A percentile compares a stretch with the other conserved stretches of the same genome.
Evolutionary conservation across 2,329 filamentous ascomycete genomes (phyloP).

Genomic region (Helotiales sp.): DNA sequence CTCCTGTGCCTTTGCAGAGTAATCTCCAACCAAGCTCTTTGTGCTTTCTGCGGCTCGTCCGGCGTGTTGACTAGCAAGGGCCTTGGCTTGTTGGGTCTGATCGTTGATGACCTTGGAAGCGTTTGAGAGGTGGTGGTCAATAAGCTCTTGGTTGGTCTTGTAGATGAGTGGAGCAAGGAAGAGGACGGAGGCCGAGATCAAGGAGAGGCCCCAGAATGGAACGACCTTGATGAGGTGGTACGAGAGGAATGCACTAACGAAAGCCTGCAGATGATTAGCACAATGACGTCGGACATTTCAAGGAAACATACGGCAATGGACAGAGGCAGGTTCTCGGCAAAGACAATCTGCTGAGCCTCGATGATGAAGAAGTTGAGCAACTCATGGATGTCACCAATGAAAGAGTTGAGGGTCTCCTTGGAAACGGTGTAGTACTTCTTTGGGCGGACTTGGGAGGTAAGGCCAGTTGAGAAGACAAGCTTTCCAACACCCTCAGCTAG

Average conservation of each 20-base stretch:
- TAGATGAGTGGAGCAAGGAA: conserved; percentile 67
- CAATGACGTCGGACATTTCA: not conserved
- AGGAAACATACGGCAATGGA: conserved; percentile 57
- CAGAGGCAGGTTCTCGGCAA: conserved; percentile 63
- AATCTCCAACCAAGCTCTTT: conserved; percentile 69
- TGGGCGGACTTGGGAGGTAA: conserved; percentile 66
- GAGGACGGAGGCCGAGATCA: conserved; percentile 57
- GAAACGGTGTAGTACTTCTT: conserved; percentile 67
- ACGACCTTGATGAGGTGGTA: conserved; percentile 71
- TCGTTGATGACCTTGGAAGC: conserved; percentile 57
- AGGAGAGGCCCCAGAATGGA: conserved; percentile 66
- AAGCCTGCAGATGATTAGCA: conserved; percentile 47
- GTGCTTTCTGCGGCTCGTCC: conserved; percentile 61
- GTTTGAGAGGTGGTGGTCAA: conserved; percentile 61
- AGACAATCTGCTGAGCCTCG: conserved; percentile 67
- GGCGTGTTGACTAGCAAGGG: conserved; percentile 63
- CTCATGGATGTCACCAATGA: conserved; percentile 66
- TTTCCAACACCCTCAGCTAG: conserved; percentile 63
- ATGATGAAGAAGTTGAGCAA: conserved; percentile 72
- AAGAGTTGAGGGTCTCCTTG: conserved; percentile 58
- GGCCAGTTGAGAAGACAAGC: conserved; percentile 58
- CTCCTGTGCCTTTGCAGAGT: conserved; percentile 66
- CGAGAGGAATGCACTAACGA: conserved; percentile 60
- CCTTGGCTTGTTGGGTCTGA: conserved; percentile 63
- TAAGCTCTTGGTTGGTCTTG: conserved; percentile 67